Evolutionary conservation across 371 early-diverging fungal genomes (phyloP).

Genomic region (Blakeslea trispora): DNA sequence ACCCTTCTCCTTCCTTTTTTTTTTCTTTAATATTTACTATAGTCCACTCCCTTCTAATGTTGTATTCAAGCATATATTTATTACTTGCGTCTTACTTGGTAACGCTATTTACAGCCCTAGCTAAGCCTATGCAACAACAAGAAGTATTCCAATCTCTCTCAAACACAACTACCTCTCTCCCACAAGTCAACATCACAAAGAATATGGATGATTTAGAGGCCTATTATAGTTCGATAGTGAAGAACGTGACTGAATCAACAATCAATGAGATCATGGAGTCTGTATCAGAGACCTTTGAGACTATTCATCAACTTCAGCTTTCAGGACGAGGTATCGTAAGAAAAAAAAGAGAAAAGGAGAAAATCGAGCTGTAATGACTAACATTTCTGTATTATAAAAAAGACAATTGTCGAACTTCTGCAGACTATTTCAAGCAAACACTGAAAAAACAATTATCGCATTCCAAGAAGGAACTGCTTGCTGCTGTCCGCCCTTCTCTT

Average conservation of each 20-base stretch:
- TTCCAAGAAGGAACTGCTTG: constrained; percentile 24
- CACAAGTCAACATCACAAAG: background rate
- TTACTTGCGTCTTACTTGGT: background rate
- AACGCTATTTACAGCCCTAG: too few relatives aligned
- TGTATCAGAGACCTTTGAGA: constrained; percentile 21
- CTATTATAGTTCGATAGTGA: constrained; percentile 10
- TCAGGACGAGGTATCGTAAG: constrained; percentile 14
- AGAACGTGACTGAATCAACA: constrained; percentile 7
- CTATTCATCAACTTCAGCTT: constrained; percentile 28
- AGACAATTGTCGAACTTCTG: constrained; percentile 26
- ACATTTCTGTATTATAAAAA: too few relatives aligned
- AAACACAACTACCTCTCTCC: constrained; percentile 6
- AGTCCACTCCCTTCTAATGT: too few relatives aligned
- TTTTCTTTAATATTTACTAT: background rate
- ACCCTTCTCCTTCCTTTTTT: background rate
- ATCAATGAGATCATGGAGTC: constrained; percentile 16
- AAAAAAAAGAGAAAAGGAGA: background rate
- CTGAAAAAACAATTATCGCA: constrained; percentile 27
- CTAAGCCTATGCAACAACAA: too few relatives aligned
- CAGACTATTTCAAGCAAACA: constrained; percentile 24
- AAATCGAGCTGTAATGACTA: too few relatives aligned
- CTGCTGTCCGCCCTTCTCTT: constrained; percentile 32
- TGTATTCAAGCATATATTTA: background rate
- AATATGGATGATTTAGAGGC: constrained; percentile 6
- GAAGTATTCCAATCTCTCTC: background rate